A percentile compares a stretch with the other conserved stretches of the same genome.
Conservation (phyloP, 495 filamentous ascomycete genomes). For the Aspergillus conjunctus region DNA sequence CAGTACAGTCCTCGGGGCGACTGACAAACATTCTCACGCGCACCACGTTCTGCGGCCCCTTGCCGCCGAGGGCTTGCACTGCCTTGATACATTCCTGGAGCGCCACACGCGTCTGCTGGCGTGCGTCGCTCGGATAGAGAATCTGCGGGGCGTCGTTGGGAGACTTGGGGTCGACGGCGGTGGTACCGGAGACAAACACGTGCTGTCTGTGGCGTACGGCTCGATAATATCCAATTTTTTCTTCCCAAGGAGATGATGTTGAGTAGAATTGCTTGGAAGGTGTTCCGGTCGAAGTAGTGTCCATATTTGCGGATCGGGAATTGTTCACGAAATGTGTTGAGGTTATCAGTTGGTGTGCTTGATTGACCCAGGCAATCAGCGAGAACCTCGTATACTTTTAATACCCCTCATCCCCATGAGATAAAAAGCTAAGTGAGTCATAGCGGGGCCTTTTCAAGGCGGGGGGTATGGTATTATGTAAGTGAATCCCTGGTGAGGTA, state of each 20-base stretch:
- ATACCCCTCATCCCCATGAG: no score
- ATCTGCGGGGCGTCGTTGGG: slow-evolving; percentile 37
- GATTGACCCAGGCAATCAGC: no score
- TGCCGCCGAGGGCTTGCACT: slow-evolving; percentile 43
- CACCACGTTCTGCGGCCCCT: slow-evolving; percentile 40
- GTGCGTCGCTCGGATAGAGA: slow-evolving; percentile 42
- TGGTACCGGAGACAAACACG: slow-evolving; percentile 52
- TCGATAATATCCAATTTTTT: slow-evolving; percentile 49
- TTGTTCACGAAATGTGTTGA: not conserved
- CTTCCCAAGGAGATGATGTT: slow-evolving; percentile 48
- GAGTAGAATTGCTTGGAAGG: slow-evolving; percentile 24
- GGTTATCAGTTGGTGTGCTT: not conserved
- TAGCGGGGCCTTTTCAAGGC: not conserved
- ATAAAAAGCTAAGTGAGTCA: not conserved
- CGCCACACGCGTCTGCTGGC: slow-evolving; percentile 41
- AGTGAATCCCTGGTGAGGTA: not conserved
- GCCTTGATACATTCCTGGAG: slow-evolving; percentile 45
- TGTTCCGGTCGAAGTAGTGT: not conserved
- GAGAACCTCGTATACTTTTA: no score
- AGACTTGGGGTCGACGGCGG: slow-evolving; percentile 41
- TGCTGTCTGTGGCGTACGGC: slow-evolving; percentile 46
- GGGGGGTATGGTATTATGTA: not conserved
- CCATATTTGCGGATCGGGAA: not conserved
- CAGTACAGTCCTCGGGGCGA: slow-evolving; percentile 36
- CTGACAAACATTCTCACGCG: slow-evolving; percentile 47